phyloP scores from a whole-genome alignment of 371 early-diverging fungal genomes.

The Blakeslea trispora region DNA sequence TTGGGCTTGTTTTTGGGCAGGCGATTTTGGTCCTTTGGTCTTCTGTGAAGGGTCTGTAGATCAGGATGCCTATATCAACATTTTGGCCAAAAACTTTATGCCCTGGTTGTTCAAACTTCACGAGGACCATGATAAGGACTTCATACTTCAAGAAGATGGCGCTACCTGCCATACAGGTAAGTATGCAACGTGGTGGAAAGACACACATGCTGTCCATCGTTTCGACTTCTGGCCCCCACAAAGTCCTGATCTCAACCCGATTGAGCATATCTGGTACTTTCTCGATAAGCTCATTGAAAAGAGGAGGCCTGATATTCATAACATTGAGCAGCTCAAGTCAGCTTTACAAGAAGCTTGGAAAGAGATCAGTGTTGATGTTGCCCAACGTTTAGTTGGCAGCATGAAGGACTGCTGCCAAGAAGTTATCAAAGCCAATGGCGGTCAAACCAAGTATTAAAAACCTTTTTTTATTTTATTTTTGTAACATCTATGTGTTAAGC shows the following conservation, averaged over 20 bases:
- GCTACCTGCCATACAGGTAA: not conserved
- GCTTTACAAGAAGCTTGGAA: no score
- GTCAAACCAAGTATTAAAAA: not conserved
- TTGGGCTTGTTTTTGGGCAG: slow-evolving; percentile 5
- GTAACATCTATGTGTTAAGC: no score
- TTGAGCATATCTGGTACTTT: slow-evolving; percentile 4
- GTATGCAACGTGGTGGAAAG: slow-evolving; percentile 1
- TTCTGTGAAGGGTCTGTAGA: not conserved
- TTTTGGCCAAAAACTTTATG: not conserved
- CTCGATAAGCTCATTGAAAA: not conserved
- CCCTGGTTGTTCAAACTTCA: not conserved
- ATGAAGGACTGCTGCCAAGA: not conserved
- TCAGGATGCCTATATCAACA: slow-evolving; percentile 6
- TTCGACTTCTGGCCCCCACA: slow-evolving; percentile 1
- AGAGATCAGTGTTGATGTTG: no score
- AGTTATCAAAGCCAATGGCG: not conserved
- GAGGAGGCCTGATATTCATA: not conserved
- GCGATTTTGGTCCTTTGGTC: slow-evolving; percentile 3
- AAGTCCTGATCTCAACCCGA: slow-evolving; percentile 11
- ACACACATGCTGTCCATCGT: not conserved
- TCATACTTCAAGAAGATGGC: slow-evolving; percentile 9
- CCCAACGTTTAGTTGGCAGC: not conserved
- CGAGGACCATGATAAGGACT: slow-evolving; percentile 1
- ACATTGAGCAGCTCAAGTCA: no score
- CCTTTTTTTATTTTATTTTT: no score